Percentiles rank a stretch among this genome's conserved stretches.
These are phyloP conservation scores for Apophysomyces trapeziformis DNA, from an alignment of 371 early-diverging fungal species.

Conservation along the genomic window DNA sequence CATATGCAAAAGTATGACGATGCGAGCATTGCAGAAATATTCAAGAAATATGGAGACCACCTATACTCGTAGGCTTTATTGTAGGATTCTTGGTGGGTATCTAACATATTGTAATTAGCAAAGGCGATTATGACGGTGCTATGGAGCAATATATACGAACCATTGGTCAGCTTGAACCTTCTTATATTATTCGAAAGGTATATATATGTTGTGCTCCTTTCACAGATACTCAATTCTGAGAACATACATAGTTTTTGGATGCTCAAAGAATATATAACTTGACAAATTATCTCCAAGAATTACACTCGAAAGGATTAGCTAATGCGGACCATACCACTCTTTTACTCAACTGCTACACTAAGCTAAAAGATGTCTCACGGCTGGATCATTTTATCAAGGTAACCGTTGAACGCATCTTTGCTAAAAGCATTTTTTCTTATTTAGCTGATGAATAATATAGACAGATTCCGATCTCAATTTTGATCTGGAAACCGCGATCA, in stretches of 20 bases:
- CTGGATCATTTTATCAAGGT: conserved; percentile 88
- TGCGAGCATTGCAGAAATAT: conserved; percentile 84
- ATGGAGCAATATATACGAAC: conserved; percentile 92
- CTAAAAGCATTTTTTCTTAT: too few species aligned
- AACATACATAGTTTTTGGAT: conserved; percentile 72
- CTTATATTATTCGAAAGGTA: conserved; percentile 91
- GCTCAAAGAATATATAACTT: conserved; percentile 91
- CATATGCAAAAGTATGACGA: conserved; percentile 76
- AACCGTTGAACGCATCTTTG: neutral
- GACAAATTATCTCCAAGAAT: conserved; percentile 86
- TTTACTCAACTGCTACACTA: conserved; percentile 96
- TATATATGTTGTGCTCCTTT: neutral
- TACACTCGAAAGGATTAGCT: conserved; percentile 84
- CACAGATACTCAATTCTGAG: neutral
- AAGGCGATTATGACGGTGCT: conserved; percentile 89
- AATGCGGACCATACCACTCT: conserved; percentile 94
- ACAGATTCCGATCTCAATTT: conserved; percentile 74
- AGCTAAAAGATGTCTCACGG: conserved; percentile 82
- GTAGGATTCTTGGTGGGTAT: neutral
- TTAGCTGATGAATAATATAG: conserved; percentile 20
- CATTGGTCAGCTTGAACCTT: conserved; percentile 93
- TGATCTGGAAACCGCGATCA: conserved; percentile 93
- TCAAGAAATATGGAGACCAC: conserved; percentile 92
- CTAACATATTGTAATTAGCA: conserved; percentile 33
- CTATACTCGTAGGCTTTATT: conserved; percentile 59